These are phyloP conservation scores for Umbelopsis sp. DNA, from an alignment of 192 early-diverging fungal genomes.

Conservation along the genomic window DNA sequence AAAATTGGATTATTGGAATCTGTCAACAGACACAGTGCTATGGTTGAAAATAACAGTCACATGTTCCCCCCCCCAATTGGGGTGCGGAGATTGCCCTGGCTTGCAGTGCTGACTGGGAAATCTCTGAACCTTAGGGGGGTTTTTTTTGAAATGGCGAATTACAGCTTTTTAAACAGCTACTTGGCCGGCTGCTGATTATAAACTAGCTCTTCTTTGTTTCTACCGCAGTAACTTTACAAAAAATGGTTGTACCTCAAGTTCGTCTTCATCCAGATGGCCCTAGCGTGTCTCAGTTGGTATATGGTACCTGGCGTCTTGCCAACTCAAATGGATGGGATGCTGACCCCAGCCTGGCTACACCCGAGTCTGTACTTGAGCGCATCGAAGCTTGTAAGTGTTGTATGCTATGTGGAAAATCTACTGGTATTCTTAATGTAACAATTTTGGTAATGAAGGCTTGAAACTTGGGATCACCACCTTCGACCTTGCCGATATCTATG, in stretches of 20 bases:
- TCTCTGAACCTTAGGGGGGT: background rate
- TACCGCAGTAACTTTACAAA: background rate
- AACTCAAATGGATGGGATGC: slow-evolving; percentile 21
- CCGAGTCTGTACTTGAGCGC: slow-evolving; percentile 38
- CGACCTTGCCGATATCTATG: slow-evolving; percentile 50
- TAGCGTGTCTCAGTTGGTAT: slow-evolving; percentile 39
- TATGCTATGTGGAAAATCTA: background rate
- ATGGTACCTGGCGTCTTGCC: slow-evolving; percentile 44
- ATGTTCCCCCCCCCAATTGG: background rate
- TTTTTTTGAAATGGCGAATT: too few relatives aligned
- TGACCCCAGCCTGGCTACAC: slow-evolving; percentile 24
- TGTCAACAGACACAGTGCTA: background rate
- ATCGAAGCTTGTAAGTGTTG: slow-evolving; percentile 35
- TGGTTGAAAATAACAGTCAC: background rate
- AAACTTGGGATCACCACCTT: slow-evolving; percentile 46
- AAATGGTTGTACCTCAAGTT: slow-evolving; percentile 17
- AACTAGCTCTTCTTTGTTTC: background rate
- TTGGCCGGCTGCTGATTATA: too few relatives aligned
- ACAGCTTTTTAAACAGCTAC: too few relatives aligned
- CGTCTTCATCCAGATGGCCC: slow-evolving; percentile 18
- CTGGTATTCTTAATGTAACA: background rate
- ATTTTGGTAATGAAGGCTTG: background rate
- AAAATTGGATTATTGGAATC: background rate
- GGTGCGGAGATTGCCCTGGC: too few relatives aligned
- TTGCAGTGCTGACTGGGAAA: too few relatives aligned